phyloP scores from a whole-genome alignment of 768 basidiomycete species.

The Rhodotorula babjevae region DNA sequence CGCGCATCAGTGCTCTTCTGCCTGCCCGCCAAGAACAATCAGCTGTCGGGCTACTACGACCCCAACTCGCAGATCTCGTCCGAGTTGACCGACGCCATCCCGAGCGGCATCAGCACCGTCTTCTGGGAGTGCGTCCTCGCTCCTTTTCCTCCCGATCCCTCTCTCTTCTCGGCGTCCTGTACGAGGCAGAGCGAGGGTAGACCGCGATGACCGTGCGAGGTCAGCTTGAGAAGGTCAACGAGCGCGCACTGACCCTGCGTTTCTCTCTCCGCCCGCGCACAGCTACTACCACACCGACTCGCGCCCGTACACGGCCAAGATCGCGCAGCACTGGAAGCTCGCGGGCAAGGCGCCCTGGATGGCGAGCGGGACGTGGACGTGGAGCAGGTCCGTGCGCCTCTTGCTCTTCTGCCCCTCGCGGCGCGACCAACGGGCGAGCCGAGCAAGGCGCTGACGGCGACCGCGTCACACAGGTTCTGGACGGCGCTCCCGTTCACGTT shows the following conservation, averaged over 20 bases:
- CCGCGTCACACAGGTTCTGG: slow-evolving; percentile 29
- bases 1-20: slow-evolving; percentile 40
- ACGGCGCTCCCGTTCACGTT: slow-evolving; percentile 41
- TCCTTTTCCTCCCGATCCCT: neutral
- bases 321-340: slow-evolving; percentile 40
- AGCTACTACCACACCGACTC: slow-evolving; percentile 39
- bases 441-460: too few relatives aligned
- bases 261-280: neutral
- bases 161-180: too few relatives aligned
- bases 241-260: neutral
- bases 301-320: slow-evolving; percentile 33
- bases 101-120: slow-evolving; percentile 19
- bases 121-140: slow-evolving; percentile 34
- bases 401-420: neutral
- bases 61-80: slow-evolving; percentile 25
- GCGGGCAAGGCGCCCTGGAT: slow-evolving; percentile 37
- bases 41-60: slow-evolving; percentile 39
- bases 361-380: slow-evolving; percentile 40
- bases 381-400: slow-evolving; percentile 28
- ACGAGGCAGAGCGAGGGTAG: too few relatives aligned
- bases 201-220: too few relatives aligned
- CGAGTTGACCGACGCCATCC: slow-evolving; percentile 32
- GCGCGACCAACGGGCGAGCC: too few relatives aligned
- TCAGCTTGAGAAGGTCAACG: neutral
- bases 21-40: slow-evolving; percentile 39